Conservation (phyloP, 164 flowering plant species). For the Umbilicus rupestris region DNA sequence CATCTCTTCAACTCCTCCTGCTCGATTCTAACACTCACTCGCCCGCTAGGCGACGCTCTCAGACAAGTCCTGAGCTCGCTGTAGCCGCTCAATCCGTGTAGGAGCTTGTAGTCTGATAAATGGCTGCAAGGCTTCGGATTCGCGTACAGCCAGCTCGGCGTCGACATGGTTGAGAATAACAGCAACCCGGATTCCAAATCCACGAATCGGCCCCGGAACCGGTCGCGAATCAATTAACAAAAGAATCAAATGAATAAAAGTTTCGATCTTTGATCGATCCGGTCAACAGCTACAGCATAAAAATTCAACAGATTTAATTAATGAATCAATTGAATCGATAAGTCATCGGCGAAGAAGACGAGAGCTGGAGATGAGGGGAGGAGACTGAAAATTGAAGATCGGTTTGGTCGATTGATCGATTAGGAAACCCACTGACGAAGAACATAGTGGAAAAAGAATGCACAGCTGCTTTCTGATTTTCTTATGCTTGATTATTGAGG, state of each 20-base stretch:
- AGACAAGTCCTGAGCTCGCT: constrained; percentile 39
- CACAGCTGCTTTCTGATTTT: not conserved
- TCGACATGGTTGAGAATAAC: constrained; percentile 20
- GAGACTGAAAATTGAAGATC: not conserved
- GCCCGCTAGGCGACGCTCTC: constrained; percentile 39
- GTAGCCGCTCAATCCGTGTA: constrained; percentile 42
- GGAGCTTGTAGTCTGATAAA: constrained; percentile 59
- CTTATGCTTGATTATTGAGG: not conserved
- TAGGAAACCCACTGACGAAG: not conserved
- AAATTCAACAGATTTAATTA: not conserved
- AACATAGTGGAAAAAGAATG: not conserved
- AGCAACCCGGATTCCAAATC: not conserved
- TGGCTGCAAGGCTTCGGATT: constrained; percentile 66
- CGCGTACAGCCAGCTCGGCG: constrained; percentile 22
- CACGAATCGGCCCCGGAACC: no score
- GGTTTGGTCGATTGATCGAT: not conserved
- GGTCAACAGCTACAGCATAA: not conserved
- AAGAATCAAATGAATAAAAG: not conserved
- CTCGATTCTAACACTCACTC: constrained; percentile 24
- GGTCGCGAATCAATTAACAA: no score
- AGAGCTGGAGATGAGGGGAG: not conserved
- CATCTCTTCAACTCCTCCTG: constrained; percentile 48
- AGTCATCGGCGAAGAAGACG: not conserved
- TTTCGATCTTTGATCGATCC: not conserved
- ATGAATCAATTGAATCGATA: not conserved